Evolutionary conservation across 2,329 filamentous ascomycete species (phyloP), one percentile per base, ranked within the genome.

Genomic region (Penicillium olsonii): DNA sequence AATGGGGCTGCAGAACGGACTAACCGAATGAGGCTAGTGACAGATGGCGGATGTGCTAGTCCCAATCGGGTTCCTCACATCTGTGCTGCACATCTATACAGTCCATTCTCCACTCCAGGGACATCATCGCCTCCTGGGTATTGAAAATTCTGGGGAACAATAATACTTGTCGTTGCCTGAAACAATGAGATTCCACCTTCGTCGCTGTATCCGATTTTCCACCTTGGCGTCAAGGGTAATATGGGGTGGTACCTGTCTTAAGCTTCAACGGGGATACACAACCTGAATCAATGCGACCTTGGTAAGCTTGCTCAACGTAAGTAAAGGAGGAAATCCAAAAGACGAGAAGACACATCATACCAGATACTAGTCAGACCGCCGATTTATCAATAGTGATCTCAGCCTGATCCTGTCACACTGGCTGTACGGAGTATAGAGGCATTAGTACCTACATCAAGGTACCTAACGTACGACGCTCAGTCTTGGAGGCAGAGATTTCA

Each of bases 21-120:
- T 62, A 55, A 15, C 59, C 49, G 0, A 0, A 55, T 37, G 0
- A 0, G 54, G 63, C 15, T 71, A 69, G 67, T 9, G 29, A 17
- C 0, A 44, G 39, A 52, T 19, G n/a, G 20, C 51, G 53, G 50
- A 52, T 52, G 15, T 41, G 41, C 57, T 63, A 57, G 45, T 38
- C 56, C 54, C 19, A 44, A 56, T 53, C 8, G 2, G 54, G 54
- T 44, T 56, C 37, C 57, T 48, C 51, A 46, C 22, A 58, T 54
- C 48, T 37, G 49, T 59, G 48, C 48, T 50, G 56, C 40, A 48
- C 51, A 51, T 48, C 38, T 54, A 47, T 52, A 45, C 49, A 47
- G 8, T 45, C 17, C 19, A 34, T 48, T 18, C 29, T 38, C 18
- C 17, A 37, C 18, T 31, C 29, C 12, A 31, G 7, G 12, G n/a